Percentiles rank a stretch among this genome's conserved stretches.
phyloP scores from a whole-genome alignment of 2,329 filamentous ascomycete genomes.

The Emergomyces pasteurianus region DNA sequence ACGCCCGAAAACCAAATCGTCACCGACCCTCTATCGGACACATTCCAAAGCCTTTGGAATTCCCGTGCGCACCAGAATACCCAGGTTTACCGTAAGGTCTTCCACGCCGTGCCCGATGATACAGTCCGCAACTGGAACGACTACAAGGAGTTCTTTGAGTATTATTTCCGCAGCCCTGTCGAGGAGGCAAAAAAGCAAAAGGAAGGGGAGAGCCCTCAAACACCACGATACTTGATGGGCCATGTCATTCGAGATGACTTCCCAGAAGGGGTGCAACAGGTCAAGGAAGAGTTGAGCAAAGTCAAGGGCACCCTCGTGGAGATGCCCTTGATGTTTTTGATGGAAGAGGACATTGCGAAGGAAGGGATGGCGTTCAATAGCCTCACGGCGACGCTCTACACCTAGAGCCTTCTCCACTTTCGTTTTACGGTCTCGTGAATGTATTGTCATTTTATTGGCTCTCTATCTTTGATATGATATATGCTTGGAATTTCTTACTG shows the following conservation, averaged over 20 bases:
- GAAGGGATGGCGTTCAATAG: conserved; percentile 62
- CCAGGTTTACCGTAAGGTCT: conserved; percentile 48
- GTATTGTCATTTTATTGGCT: neutral
- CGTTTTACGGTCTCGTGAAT: neutral
- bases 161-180: conserved; percentile 41
- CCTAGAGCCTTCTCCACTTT: conserved; percentile 25
- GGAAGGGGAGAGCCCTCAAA: conserved; percentile 24
- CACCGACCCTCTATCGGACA: conserved; percentile 46
- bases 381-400: conserved; percentile 62
- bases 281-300: conserved; percentile 57
- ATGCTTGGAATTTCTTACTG: neutral
- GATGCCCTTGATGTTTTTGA: conserved; percentile 83
- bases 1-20: conserved; percentile 39
- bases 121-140: conserved; percentile 47
- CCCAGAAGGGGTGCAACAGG: conserved; percentile 55
- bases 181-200: conserved; percentile 32
- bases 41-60: conserved; percentile 47
- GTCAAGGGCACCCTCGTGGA: conserved; percentile 65
- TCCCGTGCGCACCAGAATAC: conserved; percentile 47
- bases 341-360: conserved; percentile 76
- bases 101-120: conserved; percentile 51
- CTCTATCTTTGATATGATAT: neutral
- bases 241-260: conserved; percentile 79
- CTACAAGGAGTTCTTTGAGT: conserved; percentile 52
- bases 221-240: conserved; percentile 62